Percentiles rank a stretch among this genome's conserved stretches.
These are phyloP conservation scores for Scleroderma bovista DNA, from an alignment of 768 basidiomycete genomes.

Conservation along the genomic window DNA sequence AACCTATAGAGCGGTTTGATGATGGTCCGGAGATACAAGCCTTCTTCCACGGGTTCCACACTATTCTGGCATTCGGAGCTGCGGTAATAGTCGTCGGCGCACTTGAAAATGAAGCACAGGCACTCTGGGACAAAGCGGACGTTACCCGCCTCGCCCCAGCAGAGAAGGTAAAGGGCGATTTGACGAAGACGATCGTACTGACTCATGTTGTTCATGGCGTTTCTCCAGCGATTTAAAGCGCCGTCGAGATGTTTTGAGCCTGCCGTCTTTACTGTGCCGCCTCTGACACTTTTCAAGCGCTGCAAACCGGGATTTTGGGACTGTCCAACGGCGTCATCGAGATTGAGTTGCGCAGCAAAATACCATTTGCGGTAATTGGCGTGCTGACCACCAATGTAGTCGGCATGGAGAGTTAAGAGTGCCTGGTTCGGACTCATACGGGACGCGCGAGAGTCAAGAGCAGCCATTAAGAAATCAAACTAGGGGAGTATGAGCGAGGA, in stretches of 20 bases:
- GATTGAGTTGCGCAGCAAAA: conserved; percentile 97
- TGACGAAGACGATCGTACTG: conserved; percentile 97
- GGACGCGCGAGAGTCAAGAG: conserved; percentile 95
- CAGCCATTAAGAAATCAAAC: conserved; percentile 98
- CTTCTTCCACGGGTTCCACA: conserved; percentile 90
- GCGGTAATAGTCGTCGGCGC: conserved; percentile 99
- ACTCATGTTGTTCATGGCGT: conserved; percentile 99
- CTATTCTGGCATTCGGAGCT: conserved; percentile 96
- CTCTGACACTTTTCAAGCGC: conserved; percentile 79
- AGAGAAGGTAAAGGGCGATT: conserved; percentile 90
- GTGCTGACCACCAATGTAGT: conserved; percentile 98
- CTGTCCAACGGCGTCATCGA: conserved; percentile 97
- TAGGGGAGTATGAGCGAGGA: conserved; percentile 21
- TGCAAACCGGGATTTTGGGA: conserved; percentile 90
- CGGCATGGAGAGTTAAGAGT: conserved; percentile 92
- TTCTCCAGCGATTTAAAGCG: conserved; percentile 92
- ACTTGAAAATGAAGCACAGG: conserved; percentile 99
- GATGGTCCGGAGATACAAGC: conserved; percentile 84
- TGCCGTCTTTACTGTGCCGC: conserved; percentile 42
- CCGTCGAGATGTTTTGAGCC: conserved; percentile 83
- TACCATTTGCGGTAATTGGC: conserved; percentile 99
- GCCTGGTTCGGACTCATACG: conserved; percentile 97
- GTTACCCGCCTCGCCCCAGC: conserved; percentile 98
- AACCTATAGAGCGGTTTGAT: conserved; percentile 94
- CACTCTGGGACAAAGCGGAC: conserved; percentile 96